phyloP scores from a whole-genome alignment of 768 basidiomycete species.

The Hericium coralloides region DNA sequence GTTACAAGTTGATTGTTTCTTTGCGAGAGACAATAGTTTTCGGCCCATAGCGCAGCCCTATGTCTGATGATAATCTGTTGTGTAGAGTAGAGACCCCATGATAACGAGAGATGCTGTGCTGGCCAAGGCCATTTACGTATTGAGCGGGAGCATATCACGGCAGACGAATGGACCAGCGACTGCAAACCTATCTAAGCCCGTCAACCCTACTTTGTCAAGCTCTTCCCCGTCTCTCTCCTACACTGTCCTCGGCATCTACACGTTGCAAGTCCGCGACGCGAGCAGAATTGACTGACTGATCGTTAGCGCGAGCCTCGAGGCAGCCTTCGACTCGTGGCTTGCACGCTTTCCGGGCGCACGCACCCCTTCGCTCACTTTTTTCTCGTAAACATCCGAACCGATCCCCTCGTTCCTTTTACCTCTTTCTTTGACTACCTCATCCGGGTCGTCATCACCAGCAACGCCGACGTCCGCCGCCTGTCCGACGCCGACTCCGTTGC shows the following conservation, averaged over 20 bases:
- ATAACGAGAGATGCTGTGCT: not conserved
- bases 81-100: not conserved
- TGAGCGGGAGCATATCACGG: slow-evolving; percentile 13
- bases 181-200: not conserved
- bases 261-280: not conserved
- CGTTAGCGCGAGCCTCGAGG: slow-evolving; percentile 10
- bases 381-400: slow-evolving; percentile 6
- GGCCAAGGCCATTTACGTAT: slow-evolving; percentile 32
- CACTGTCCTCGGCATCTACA: not conserved
- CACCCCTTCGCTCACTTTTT: slow-evolving; percentile 21
- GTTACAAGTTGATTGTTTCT: not conserved
- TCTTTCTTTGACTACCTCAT: slow-evolving; percentile 14
- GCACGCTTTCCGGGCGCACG: slow-evolving; percentile 19
- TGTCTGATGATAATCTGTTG: not conserved
- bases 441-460: slow-evolving; percentile 9
- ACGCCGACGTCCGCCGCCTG: slow-evolving; percentile 6
- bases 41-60: no score
- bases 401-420: slow-evolving; percentile 10
- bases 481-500: slow-evolving; percentile 13
- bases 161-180: not conserved
- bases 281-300: not conserved
- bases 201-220: not conserved
- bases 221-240: not conserved
- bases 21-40: not conserved
- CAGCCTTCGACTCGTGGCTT: slow-evolving; percentile 25